Percentiles rank a stretch among this genome's conserved stretches.
These are phyloP conservation scores for Metschnikowia matae DNA, from an alignment of 805 yeast species.

Conservation along the genomic window DNA sequence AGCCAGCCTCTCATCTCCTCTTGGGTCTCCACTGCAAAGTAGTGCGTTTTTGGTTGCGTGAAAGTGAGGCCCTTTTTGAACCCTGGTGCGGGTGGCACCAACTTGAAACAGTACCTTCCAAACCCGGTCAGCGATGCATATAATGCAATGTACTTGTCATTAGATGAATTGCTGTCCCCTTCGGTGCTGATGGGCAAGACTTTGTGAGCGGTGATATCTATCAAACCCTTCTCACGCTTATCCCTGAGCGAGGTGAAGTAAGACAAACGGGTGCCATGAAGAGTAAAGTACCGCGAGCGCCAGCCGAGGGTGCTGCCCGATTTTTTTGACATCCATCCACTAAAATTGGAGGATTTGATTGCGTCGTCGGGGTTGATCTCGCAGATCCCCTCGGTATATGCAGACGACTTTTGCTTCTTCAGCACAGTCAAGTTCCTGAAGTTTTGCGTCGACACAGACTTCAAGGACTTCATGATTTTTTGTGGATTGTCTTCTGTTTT, in stretches of 20 bases:
- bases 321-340: constrained; percentile 96
- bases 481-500: constrained; percentile 9
- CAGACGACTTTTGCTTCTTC: constrained; percentile 66
- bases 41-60: constrained; percentile 93
- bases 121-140: constrained; percentile 92
- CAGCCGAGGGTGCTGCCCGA: constrained; percentile 79
- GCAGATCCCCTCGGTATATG: constrained; percentile 85
- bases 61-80: constrained; percentile 91
- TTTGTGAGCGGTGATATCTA: constrained; percentile 92
- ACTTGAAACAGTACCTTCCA: constrained; percentile 88
- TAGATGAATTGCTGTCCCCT: constrained; percentile 44
- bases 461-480: constrained; percentile 45
- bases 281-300: constrained; percentile 80
- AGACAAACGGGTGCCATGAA: constrained; percentile 90
- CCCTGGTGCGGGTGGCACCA: constrained; percentile 97
- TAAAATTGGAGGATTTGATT: constrained; percentile 64
- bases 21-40: constrained; percentile 87
- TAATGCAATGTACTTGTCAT: constrained; percentile 78
- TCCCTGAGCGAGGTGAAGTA: constrained; percentile 79
- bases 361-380: constrained; percentile 73
- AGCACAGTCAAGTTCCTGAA: constrained; percentile 41
- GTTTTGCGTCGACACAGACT: constrained; percentile 52
- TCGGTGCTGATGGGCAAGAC: constrained; percentile 64
- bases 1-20: constrained; percentile 96
- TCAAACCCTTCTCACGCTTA: constrained; percentile 81